Percentiles rank a stretch among this genome's conserved stretches.
These are phyloP conservation scores for Tanacetum coccineum DNA, from an alignment of 129 eudicot genomes.

Conservation along the genomic window DNA sequence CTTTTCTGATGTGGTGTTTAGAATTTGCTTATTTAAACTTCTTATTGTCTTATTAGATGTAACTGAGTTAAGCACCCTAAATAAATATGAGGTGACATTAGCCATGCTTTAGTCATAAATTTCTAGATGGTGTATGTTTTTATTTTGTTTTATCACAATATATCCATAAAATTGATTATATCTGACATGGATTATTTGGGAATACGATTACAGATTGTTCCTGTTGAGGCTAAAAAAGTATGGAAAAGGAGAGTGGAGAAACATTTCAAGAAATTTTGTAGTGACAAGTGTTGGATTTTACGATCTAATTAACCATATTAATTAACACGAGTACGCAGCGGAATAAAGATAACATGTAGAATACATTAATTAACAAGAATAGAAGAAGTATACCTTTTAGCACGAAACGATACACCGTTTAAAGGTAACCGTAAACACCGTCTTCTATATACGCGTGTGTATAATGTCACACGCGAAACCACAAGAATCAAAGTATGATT, in stretches of 20 bases:
- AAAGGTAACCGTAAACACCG: too few relatives aligned
- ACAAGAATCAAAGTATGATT: too few relatives aligned
- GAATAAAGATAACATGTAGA: too few relatives aligned
- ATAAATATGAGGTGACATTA: not conserved
- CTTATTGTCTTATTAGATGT: not conserved
- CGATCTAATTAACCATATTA: too few relatives aligned
- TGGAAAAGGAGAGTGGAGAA: constrained; percentile 98
- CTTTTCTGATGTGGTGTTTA: not conserved
- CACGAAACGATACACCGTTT: too few relatives aligned
- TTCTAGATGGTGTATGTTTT: not conserved
- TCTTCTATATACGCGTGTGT: too few relatives aligned
- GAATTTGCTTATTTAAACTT: not conserved
- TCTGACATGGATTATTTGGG: constrained; percentile 21
- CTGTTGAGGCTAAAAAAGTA: constrained; percentile 83
- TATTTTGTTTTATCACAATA: not conserved
- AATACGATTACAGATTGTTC: constrained; percentile 52
- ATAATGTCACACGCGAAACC: too few relatives aligned
- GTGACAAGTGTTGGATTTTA: too few relatives aligned
- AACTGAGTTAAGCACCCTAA: too few relatives aligned
- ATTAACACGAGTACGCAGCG: too few relatives aligned
- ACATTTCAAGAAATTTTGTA: constrained; percentile 82
- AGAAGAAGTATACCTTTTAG: too few relatives aligned
- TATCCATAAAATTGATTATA: not conserved
- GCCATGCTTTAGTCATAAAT: not conserved
- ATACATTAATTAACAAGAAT: too few relatives aligned